These are phyloP conservation scores for Epithemia pelagica DNA, from an alignment of 108 stramenopile species.

Conservation along the genomic window DNA sequence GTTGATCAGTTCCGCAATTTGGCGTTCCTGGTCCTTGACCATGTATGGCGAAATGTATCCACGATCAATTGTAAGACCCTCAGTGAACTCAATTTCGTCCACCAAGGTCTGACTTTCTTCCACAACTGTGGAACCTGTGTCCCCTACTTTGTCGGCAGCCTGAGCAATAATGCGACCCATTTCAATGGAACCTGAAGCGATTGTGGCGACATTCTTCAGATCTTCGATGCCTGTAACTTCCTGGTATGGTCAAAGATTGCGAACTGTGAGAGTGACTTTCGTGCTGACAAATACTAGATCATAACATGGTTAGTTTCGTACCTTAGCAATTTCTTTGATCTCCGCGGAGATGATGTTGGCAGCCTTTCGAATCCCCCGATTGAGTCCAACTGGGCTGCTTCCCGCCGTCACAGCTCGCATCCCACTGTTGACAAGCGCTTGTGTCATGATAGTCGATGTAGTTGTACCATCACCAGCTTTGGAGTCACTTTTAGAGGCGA, in stretches of 20 bases:
- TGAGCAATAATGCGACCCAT: conserved; percentile 96
- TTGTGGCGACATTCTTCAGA: conserved; percentile 88
- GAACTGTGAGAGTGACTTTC: no score
- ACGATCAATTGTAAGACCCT: conserved; percentile 95
- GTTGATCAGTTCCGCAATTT: conserved; percentile 80
- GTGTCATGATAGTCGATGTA: conserved; percentile 93
- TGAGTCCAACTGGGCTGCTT: conserved; percentile 90
- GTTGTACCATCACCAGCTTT: conserved; percentile 98
- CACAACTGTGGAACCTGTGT: conserved; percentile 91
- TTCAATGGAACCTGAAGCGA: conserved; percentile 83
- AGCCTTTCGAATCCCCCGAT: conserved; percentile 83
- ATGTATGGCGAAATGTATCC: conserved; percentile 97
- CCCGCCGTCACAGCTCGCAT: conserved; percentile 89
- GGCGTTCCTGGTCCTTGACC: conserved; percentile 96
- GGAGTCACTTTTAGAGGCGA: conserved; percentile 89
- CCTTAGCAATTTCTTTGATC: conserved; percentile 73
- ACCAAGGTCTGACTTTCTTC: conserved; percentile 93
- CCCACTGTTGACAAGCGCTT: conserved; percentile 94
- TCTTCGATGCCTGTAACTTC: conserved; percentile 79
- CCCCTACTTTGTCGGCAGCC: conserved; percentile 93
- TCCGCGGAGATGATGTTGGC: conserved; percentile 65
- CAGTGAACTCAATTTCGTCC: conserved; percentile 97
- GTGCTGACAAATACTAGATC: conserved; percentile 2
- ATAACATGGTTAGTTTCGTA: conserved; percentile 21
- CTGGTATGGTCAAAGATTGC: conserved; percentile 22